Evolutionary conservation across 2,329 filamentous ascomycete species (phyloP), one percentile per base, ranked within the genome.

Genomic region (Hymenotorrendiella dingleyae): DNA sequence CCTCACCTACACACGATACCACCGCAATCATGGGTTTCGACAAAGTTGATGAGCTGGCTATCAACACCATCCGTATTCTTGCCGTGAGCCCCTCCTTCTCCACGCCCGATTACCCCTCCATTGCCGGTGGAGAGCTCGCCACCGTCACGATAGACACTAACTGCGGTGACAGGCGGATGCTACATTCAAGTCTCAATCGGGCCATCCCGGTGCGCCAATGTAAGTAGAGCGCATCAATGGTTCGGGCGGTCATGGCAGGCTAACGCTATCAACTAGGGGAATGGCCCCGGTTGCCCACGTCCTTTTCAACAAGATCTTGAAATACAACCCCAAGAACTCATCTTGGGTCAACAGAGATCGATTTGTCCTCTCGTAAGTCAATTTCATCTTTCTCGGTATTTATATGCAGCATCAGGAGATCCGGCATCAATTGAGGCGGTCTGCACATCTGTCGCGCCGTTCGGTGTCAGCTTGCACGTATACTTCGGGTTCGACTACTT

Each of bases 261-360:
- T 71, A 54, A 70, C 36, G 58, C 47, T 38, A 52, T 36, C 16
- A 36, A 50, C 14, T 49, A 82, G 78, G 78, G 79, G 79, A 66
- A 80, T 97, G 87, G 93, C 93, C 63, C 91, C 93, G 51, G 82
- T 90, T 63, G 84, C 93, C 68, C 93, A 97, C 78, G 88, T 97
- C 62, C 81, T 98, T 54, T 98, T 87, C 76, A 94, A 95, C 81
- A 94, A 93, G 71, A 94, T 96, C 78, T 88, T 98, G 88, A 94
- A 73, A 68, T 98, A 96, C 80, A 98, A 97, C 84, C 93, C 93
- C 62, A 94, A 96, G 84, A 96, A 95, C 80, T 87, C 93, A 60
- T 77, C 88, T 54, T 98, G 90, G 90, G 63, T 93, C 61, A 97
- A 97, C 81, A 84, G 93, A 64, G 93, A 98, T 72, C 86, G 93